Percentiles rank a stretch among this genome's conserved stretches.
Evolutionary conservation across 2,329 filamentous ascomycete genomes (phyloP).

Genomic region (Diaporthe australafricana): DNA sequence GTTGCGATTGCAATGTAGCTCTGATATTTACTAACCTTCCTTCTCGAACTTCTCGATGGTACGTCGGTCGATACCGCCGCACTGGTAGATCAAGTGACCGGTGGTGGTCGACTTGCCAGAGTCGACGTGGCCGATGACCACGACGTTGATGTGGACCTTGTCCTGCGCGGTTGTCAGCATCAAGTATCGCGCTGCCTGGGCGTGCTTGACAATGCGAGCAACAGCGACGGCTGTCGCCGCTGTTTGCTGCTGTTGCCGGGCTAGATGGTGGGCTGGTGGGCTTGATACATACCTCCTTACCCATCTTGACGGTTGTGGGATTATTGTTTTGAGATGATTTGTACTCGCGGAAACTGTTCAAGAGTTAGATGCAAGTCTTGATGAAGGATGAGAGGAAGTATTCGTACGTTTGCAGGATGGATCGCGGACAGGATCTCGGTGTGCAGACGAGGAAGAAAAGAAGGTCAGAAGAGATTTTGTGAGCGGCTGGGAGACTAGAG

Average conservation of each 20-base stretch:
- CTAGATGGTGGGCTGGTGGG: neutral
- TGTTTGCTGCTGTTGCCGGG: slow-evolving; percentile 17
- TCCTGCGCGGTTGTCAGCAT: slow-evolving; percentile 76
- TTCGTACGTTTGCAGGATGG: slow-evolving; percentile 38
- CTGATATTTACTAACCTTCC: slow-evolving; percentile 66
- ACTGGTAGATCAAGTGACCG: slow-evolving; percentile 99
- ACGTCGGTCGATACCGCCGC: slow-evolving; percentile 99
- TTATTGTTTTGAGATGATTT: slow-evolving; percentile 30
- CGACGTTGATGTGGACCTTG: slow-evolving; percentile 89
- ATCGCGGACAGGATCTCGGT: slow-evolving; percentile 38
- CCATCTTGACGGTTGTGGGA: slow-evolving; percentile 36
- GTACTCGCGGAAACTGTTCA: slow-evolving; percentile 35
- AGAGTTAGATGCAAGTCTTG: slow-evolving; percentile 31
- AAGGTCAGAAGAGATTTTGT: slow-evolving; percentile 35
- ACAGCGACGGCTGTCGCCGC: neutral
- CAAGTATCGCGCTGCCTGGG: neutral
- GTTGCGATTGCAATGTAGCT: neutral
- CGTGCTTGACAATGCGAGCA: neutral
- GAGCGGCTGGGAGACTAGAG: slow-evolving; percentile 31
- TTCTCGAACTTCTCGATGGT: slow-evolving; percentile 99
- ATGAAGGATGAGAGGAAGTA: slow-evolving; percentile 10
- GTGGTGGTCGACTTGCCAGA: slow-evolving; percentile 98
- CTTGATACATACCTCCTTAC: slow-evolving; percentile 29
- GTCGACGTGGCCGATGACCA: slow-evolving; percentile 85
- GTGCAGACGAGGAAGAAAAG: slow-evolving; percentile 37